These are phyloP conservation scores for Cornus controversa DNA, from an alignment of 148 eudicot genomes.

Conservation along the genomic window DNA sequence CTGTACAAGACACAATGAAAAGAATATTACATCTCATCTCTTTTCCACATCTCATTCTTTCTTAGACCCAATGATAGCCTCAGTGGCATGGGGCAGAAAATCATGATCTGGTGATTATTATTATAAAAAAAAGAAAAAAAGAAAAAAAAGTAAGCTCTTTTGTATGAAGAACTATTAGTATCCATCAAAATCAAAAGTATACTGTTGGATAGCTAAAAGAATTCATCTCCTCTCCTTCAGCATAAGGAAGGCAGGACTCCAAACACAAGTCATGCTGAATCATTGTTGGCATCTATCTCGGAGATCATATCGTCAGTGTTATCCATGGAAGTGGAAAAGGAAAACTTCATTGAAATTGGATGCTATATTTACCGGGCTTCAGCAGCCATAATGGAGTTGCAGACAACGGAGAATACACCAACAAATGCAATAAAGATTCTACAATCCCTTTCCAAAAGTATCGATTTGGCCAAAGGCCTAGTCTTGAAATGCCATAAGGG, in stretches of 20 bases:
- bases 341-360: conserved; percentile 49
- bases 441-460: conserved; percentile 41
- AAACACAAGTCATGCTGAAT: conserved; percentile 27
- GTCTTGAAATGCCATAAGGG: conserved; percentile 22
- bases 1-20: too few species aligned
- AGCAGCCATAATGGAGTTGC: conserved; percentile 53
- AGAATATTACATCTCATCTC: too few species aligned
- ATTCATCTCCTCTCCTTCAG: conserved; percentile 26
- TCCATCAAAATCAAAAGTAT: neutral
- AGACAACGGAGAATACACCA: conserved; percentile 30
- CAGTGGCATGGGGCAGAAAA: too few species aligned
- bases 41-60: too few species aligned
- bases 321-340: conserved; percentile 34
- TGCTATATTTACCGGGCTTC: conserved; percentile 59
- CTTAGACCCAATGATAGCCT: too few species aligned
- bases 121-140: too few species aligned
- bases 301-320: conserved; percentile 39
- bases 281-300: conserved; percentile 46
- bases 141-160: neutral
- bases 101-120: too few species aligned
- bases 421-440: conserved; percentile 29
- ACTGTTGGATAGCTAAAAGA: neutral
- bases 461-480: conserved; percentile 41
- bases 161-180: neutral
- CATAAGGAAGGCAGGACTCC: conserved; percentile 25